Evolutionary conservation across 2,329 filamentous ascomycete genomes (phyloP).

Genomic region (Neonectria sp.): DNA sequence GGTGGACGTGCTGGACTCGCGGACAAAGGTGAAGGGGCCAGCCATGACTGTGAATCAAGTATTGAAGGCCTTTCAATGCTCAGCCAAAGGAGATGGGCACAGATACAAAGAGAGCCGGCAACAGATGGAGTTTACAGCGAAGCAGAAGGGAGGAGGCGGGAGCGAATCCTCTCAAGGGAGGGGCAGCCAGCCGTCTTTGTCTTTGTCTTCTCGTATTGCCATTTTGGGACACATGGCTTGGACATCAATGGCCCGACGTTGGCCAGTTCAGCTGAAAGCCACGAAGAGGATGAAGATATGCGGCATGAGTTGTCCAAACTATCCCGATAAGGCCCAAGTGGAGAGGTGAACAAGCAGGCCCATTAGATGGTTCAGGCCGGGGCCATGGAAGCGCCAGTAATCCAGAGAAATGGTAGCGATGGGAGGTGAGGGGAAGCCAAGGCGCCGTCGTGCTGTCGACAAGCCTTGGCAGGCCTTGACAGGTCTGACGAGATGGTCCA

Average conservation of each 20-base stretch:
- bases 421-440: not conserved
- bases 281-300: not conserved
- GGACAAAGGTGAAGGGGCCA: conserved; percentile 18
- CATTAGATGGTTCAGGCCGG: not conserved
- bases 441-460: not conserved
- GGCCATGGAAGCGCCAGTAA: not conserved
- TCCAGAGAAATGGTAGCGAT: no score
- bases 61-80: not conserved
- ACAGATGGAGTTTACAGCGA: not conserved
- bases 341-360: not conserved
- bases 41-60: conserved; percentile 4
- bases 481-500: not conserved
- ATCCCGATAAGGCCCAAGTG: not conserved
- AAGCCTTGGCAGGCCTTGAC: not conserved
- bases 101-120: not conserved
- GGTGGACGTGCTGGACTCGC: conserved; percentile 23
- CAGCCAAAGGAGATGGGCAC: not conserved
- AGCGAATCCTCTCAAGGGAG: not conserved
- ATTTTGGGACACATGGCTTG: not conserved
- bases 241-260: not conserved
- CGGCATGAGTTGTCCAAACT: not conserved
- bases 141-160: not conserved
- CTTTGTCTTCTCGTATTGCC: not conserved
- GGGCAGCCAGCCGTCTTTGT: not conserved
- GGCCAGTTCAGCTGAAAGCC: not conserved